Conservation (phyloP, 805 yeast genomes). For the Monosporozyma siamensis region DNA sequence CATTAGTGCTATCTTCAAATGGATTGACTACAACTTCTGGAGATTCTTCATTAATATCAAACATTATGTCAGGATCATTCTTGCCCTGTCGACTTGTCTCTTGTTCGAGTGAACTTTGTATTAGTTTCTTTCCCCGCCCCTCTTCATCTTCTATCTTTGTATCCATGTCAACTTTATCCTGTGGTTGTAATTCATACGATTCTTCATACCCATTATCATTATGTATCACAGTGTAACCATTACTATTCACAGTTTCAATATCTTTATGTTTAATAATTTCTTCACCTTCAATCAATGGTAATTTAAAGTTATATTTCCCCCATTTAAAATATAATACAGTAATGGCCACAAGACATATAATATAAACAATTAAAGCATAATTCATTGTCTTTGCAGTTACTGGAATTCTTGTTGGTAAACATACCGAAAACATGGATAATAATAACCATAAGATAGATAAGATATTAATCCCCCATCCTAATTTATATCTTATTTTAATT, state of each 20-base stretch:
- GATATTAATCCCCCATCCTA: conserved; percentile 57
- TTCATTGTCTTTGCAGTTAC: conserved; percentile 36
- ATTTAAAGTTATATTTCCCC: conserved; percentile 55
- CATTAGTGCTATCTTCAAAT: neutral
- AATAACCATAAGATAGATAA: conserved; percentile 53
- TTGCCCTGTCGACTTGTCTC: too few species aligned
- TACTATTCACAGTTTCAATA: neutral
- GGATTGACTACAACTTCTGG: conserved; percentile 2
- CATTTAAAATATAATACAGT: conserved; percentile 46
- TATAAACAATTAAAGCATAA: conserved; percentile 54
- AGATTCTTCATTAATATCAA: conserved; percentile 1
- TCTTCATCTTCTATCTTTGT: neutral
- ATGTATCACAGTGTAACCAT: neutral
- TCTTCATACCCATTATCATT: neutral
- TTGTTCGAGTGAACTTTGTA: too few species aligned
- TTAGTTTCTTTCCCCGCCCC: too few species aligned
- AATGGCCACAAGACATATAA: conserved; percentile 37
- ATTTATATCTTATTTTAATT: conserved; percentile 45
- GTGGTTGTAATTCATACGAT: neutral
- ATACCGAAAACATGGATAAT: conserved; percentile 50
- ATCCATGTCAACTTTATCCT: neutral
- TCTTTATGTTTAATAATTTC: neutral
- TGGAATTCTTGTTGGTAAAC: conserved; percentile 60
- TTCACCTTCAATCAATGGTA: conserved; percentile 35
- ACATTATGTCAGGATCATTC: neutral